These are phyloP conservation scores for Amylostereum areolatum DNA, from an alignment of 1,284 basidiomycete species.

Conservation along the genomic window DNA sequence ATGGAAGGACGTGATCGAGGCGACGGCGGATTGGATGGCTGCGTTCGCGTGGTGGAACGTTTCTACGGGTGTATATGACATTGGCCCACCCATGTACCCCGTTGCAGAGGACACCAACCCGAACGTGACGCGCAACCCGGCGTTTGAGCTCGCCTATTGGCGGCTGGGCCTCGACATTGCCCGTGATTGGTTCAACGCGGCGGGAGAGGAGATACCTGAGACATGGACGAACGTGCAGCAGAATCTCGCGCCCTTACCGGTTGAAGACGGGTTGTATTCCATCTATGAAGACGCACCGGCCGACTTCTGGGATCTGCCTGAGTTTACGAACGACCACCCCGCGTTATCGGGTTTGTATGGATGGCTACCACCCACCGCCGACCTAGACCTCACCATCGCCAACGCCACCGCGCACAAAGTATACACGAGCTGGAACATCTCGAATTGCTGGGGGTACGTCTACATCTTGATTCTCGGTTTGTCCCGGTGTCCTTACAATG, in stretches of 20 bases:
- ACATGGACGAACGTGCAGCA: slow-evolving; percentile 40
- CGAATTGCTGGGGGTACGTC: slow-evolving; percentile 43
- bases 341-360: slow-evolving; percentile 51
- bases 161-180: slow-evolving; percentile 43
- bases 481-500: not conserved
- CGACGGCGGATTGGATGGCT: slow-evolving; percentile 58
- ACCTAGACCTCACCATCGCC: slow-evolving; percentile 39
- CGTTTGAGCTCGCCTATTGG: slow-evolving; percentile 58
- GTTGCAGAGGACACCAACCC: slow-evolving; percentile 54
- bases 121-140: slow-evolving; percentile 46
- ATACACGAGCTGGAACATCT: slow-evolving; percentile 50
- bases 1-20: slow-evolving; percentile 44
- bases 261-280: slow-evolving; percentile 43
- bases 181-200: slow-evolving; percentile 37
- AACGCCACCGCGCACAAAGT: slow-evolving; percentile 48
- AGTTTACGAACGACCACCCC: slow-evolving; percentile 53
- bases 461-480: not conserved
- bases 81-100: slow-evolving; percentile 54
- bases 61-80: slow-evolving; percentile 41
- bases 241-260: slow-evolving; percentile 43
- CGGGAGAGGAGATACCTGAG: slow-evolving; percentile 34
- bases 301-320: slow-evolving; percentile 46
- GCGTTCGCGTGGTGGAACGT: slow-evolving; percentile 47
- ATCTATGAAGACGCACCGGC: slow-evolving; percentile 50
- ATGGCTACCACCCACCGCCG: slow-evolving; percentile 48